Conservation (phyloP, 257 asterid species). For the Apocynum venetum region DNA sequence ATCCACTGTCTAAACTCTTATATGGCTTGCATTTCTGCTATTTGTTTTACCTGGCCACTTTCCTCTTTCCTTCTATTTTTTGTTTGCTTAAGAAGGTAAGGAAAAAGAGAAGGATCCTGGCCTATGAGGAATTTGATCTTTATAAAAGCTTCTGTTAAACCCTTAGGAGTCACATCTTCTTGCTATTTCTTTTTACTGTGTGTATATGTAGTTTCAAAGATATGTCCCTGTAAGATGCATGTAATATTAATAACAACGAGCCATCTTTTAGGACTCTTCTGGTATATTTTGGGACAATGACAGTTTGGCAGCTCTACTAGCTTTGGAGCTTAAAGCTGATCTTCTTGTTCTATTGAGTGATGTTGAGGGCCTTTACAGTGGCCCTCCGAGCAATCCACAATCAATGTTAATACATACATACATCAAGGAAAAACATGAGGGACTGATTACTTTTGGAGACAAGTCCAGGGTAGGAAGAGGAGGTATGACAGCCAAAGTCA, state of each 20-base stretch:
- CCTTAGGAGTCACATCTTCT: conserved; percentile 1
- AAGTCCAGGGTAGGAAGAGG: conserved; percentile 92
- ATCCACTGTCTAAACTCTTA: neutral
- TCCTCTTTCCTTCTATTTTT: neutral
- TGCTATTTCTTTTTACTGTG: neutral
- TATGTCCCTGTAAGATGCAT: neutral
- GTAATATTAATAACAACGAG: neutral
- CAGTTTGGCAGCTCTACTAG: conserved; percentile 73
- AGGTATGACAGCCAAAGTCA: conserved; percentile 90
- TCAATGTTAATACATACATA: conserved; percentile 66
- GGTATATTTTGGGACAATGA: conserved; percentile 92
- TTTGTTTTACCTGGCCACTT: neutral
- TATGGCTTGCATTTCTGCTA: neutral
- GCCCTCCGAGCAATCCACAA: conserved; percentile 78
- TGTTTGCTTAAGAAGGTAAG: neutral
- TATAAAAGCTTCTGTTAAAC: neutral
- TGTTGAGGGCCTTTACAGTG: conserved; percentile 81
- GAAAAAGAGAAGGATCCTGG: neutral
- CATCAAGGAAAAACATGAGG: conserved; percentile 52
- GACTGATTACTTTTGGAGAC: conserved; percentile 66
- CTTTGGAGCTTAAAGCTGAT: conserved; percentile 76
- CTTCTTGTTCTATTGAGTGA: conserved; percentile 77
- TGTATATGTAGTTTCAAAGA: neutral
- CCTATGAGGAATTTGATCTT: neutral
- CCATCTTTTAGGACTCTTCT: conserved; percentile 52